phyloP scores from a whole-genome alignment of 169 alveolate species.

The Hepatocystis sp. region DNA sequence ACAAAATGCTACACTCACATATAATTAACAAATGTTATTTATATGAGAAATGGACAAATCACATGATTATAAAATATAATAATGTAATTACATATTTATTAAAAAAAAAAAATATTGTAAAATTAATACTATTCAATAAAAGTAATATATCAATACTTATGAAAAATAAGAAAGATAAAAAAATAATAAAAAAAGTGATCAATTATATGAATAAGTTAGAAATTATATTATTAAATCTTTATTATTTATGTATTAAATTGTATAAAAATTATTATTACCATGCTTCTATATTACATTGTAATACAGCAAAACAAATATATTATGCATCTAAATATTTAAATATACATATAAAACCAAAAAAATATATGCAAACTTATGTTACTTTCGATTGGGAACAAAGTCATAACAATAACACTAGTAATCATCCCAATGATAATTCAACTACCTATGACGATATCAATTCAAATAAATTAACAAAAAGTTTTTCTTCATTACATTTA shows the following conservation, averaged over 20 bases:
- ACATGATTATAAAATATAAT: slow-evolving; percentile 32
- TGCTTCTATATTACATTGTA: slow-evolving; percentile 49
- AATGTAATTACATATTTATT: slow-evolving; percentile 12
- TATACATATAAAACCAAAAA: slow-evolving; percentile 33
- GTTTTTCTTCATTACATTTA: no score
- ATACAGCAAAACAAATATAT: slow-evolving; percentile 49
- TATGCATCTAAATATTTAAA: slow-evolving; percentile 59
- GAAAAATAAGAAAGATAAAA: slow-evolving; percentile 31
- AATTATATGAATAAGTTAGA: slow-evolving; percentile 28
- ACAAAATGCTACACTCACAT: slow-evolving; percentile 13
- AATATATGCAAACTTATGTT: not conserved
- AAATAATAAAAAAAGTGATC: slow-evolving; percentile 10
- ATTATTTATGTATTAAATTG: slow-evolving; percentile 28
- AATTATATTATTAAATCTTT: slow-evolving; percentile 15
- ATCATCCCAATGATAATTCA: no score
- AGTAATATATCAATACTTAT: slow-evolving; percentile 41
- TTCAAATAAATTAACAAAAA: no score
- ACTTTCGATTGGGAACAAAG: no score
- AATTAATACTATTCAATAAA: slow-evolving; percentile 46
- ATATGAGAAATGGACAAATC: slow-evolving; percentile 54
- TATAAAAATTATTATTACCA: slow-evolving; percentile 58
- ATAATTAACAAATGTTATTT: slow-evolving; percentile 53
- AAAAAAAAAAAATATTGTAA: slow-evolving; percentile 38
- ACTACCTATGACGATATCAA: no score
- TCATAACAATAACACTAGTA: no score